Base-by-base conservation (phyloP, 768 basidiomycete species). In the Mycena rosella region DNA sequence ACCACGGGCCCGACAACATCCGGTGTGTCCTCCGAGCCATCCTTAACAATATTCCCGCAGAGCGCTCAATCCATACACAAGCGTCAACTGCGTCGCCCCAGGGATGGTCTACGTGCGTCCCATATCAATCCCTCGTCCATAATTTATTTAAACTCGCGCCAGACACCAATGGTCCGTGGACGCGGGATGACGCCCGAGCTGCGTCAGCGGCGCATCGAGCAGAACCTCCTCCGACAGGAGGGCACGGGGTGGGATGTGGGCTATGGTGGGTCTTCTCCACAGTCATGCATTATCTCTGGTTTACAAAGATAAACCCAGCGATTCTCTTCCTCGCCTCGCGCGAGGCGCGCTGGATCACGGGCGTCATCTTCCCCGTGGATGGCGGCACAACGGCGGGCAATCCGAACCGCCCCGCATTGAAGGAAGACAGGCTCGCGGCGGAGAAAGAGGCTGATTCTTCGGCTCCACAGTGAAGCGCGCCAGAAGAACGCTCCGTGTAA, bases 211-310 rank as follows among this genome's bases (percentile, higher is more conserved):
- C 77, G 82, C 11, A 72, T 78, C 14, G 75, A 79, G 29, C 72
- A 79, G 15, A 83, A 79, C 53, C 75, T 84, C 8, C 68, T 84
- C 3, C 73, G 80, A 42, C 82, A 81, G 5, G 83, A 84, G 67
- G 83, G 82, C 18, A 83, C 83, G 67, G 83, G 78, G 5, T 84
- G 83, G 83, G 82, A 84, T 60, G 72, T 76, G 14, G 83, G 81
- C 17, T 76, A 79, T 45, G 82, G 82, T 22, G 78, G 78, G 18
- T 48, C 27, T 30, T 10, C 26, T 44, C 3, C n/a, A 44, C n/a
- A 14, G 2, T 44, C 42, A 4, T 7, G 2, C 48, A 27, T 70
- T 27, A 7, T 55, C 40, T 7, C 4, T 6, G n/a, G n/a, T n/a
- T n/a, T n/a, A n/a, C 22, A 15, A 24, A 22, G 6, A 14, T 15